phyloP scores from a whole-genome alignment of 2,329 filamentous ascomycete species.

The Triangularia setosa region DNA sequence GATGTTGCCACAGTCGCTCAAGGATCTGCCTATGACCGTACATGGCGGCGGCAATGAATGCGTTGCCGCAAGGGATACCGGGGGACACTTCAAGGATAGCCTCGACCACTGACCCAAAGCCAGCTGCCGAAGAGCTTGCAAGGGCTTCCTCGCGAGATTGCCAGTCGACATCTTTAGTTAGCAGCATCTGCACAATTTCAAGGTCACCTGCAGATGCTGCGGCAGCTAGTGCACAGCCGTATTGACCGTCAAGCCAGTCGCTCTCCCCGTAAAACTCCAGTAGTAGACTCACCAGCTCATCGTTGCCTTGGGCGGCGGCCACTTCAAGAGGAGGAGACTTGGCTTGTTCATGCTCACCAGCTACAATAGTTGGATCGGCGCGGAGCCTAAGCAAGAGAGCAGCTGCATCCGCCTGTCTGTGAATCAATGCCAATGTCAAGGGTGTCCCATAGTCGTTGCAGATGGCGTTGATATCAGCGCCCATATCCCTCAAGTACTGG shows the following conservation, averaged over 20 bases:
- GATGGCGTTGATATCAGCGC: constrained; percentile 9
- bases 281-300: not conserved
- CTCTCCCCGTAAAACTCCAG: not conserved
- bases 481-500: not conserved
- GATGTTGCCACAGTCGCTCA: not conserved
- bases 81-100: constrained; percentile 2
- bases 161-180: too few species aligned
- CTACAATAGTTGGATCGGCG: not conserved
- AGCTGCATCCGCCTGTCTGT: constrained; percentile 2
- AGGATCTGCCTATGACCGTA: not conserved
- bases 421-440: constrained; percentile 1
- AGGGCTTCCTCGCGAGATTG: constrained; percentile 6
- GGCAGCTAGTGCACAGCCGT: not conserved
- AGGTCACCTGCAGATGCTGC: too few species aligned
- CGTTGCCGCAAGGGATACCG: not conserved
- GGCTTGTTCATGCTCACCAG: not conserved
- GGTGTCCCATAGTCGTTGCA: not conserved
- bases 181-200: too few species aligned
- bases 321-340: not conserved
- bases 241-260: not conserved
- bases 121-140: not conserved
- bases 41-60: constrained; percentile 2
- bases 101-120: not conserved
- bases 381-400: not conserved
- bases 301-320: not conserved